Percentiles rank a stretch among this genome's conserved stretches.
These are phyloP conservation scores for Parastagonospora nodorum DNA, from an alignment of 2,329 filamentous ascomycete species.

Conservation along the genomic window DNA sequence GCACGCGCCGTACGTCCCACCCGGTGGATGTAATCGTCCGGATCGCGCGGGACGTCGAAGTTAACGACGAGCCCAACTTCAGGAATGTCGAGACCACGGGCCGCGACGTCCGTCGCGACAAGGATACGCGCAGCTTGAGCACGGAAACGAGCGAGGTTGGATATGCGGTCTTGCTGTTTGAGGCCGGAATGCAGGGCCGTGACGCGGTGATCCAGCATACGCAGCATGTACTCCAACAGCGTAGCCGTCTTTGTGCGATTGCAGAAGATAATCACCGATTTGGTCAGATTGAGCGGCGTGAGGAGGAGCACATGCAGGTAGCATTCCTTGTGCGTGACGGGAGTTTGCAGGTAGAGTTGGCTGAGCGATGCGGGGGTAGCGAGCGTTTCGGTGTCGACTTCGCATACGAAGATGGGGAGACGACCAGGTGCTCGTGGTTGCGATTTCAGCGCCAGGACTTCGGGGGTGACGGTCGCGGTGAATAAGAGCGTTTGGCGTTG, in stretches of 20 bases:
- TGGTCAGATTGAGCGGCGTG: conserved; percentile 71
- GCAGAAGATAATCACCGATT: conserved; percentile 89
- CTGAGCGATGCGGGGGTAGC: conserved; percentile 80
- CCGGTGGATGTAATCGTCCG: conserved; percentile 96
- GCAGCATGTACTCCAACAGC: conserved; percentile 84
- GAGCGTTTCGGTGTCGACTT: conserved; percentile 74
- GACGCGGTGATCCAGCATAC: conserved; percentile 84
- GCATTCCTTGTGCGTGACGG: conserved; percentile 90
- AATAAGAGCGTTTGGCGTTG: conserved; percentile 93
- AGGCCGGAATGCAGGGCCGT: conserved; percentile 89
- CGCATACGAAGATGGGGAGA: conserved; percentile 83
- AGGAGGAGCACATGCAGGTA: conserved; percentile 89
- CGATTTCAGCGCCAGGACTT: conserved; percentile 84
- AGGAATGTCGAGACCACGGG: conserved; percentile 92
- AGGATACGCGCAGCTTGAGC: conserved; percentile 86
- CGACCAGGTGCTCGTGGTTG: conserved; percentile 74
- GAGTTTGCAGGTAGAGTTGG: conserved; percentile 86
- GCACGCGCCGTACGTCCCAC: conserved; percentile 95
- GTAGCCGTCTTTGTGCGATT: conserved; percentile 90
- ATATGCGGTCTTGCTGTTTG: conserved; percentile 79
- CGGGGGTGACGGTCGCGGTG: conserved; percentile 91
- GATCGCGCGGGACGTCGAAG: conserved; percentile 93
- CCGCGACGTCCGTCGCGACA: conserved; percentile 93
- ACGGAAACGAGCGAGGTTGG: conserved; percentile 90
- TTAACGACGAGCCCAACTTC: conserved; percentile 90